Conservation (phyloP, 2,329 filamentous ascomycete genomes). For the Periconia macrospinosa region DNA sequence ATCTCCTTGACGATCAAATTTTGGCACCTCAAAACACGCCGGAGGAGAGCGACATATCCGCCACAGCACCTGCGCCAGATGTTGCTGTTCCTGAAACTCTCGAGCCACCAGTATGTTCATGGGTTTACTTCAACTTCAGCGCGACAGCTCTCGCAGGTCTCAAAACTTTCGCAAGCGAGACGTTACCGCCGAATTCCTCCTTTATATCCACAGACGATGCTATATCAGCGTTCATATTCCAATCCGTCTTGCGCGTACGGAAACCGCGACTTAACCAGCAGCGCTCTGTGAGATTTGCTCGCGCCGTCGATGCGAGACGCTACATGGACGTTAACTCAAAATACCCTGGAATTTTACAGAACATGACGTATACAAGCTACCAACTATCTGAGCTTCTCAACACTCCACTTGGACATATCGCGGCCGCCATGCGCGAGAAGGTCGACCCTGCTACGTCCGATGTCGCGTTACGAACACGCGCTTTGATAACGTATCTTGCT, state of each 20-base stretch:
- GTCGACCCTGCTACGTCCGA: constrained; percentile 44
- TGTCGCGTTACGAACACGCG: constrained; percentile 37
- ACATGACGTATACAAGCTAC: constrained; percentile 48
- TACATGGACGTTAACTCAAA: constrained; percentile 45
- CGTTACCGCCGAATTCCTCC: constrained; percentile 9
- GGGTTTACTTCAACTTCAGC: constrained; percentile 52
- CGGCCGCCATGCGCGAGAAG: constrained; percentile 44
- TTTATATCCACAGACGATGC: constrained; percentile 60
- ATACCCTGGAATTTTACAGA: constrained; percentile 55
- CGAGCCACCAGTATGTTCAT: constrained; percentile 37
- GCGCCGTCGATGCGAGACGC: constrained; percentile 54
- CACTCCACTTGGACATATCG: constrained; percentile 37
- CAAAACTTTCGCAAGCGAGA: constrained; percentile 43
- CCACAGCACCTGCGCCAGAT: not conserved
- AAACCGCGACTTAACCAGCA: constrained; percentile 32
- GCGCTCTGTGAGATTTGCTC: constrained; percentile 42
- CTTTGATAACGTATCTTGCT: constrained; percentile 30
- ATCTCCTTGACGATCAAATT: not conserved
- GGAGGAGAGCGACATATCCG: not conserved
- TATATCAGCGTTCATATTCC: constrained; percentile 57
- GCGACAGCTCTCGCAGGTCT: constrained; percentile 41
- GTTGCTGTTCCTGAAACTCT: constrained; percentile 43
- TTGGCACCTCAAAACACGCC: not conserved
- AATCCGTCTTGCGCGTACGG: constrained; percentile 48
- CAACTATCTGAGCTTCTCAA: constrained; percentile 29